Evolutionary conservation across 2,329 filamentous ascomycete genomes (phyloP).

Genomic region (Fusarium vanettenii): DNA sequence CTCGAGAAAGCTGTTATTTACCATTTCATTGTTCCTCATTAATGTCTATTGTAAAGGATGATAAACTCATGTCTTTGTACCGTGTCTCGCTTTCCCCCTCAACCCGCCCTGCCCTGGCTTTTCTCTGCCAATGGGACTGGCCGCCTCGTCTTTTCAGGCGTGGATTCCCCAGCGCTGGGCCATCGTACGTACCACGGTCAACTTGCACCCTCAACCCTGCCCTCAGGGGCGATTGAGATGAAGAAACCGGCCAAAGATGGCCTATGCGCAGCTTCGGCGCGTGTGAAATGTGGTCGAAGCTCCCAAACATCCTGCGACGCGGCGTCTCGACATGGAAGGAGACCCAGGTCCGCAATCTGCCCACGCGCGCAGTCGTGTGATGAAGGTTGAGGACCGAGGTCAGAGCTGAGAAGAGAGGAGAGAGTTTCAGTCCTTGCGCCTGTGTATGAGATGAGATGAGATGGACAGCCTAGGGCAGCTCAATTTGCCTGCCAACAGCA

Average conservation of each 20-base stretch:
- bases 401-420: slow-evolving; percentile 7
- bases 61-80: not conserved
- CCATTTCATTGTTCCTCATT: not conserved
- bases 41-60: not conserved
- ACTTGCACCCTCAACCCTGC: slow-evolving; percentile 28
- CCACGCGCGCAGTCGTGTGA: slow-evolving; percentile 16
- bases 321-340: slow-evolving; percentile 8
- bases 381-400: not conserved
- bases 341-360: not conserved
- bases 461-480: not conserved
- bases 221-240: slow-evolving; percentile 26
- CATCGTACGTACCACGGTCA: slow-evolving; percentile 22
- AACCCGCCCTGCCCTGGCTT: not conserved
- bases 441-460: not conserved
- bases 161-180: slow-evolving; percentile 16
- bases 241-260: slow-evolving; percentile 7
- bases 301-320: slow-evolving; percentile 3
- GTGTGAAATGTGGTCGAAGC: slow-evolving; percentile 11
- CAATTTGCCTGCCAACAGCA: not conserved
- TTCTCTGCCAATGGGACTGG: slow-evolving; percentile 26
- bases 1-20: not conserved
- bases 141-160: slow-evolving; percentile 31
- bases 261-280: slow-evolving; percentile 1
- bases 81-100: not conserved
- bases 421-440: not conserved